Percentiles rank a stretch among this genome's conserved stretches.
These are phyloP conservation scores for Arctium lappa DNA, from an alignment of 129 eudicot genomes.

Conservation along the genomic window DNA sequence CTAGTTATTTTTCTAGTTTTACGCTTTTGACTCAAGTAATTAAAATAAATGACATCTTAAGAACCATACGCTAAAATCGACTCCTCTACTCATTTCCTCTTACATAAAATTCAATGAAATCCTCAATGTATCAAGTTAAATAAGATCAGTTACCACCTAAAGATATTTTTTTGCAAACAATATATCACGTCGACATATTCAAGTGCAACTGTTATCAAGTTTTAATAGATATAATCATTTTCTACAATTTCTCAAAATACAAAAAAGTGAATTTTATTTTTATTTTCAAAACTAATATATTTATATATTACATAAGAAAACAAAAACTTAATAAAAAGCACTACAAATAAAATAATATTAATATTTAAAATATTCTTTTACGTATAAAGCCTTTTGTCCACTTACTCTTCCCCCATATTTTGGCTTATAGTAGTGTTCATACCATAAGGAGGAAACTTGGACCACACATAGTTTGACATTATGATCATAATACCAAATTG, in stretches of 20 bases:
- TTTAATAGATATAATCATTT: not conserved
- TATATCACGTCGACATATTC: not conserved
- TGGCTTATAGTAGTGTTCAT: constrained; percentile 20
- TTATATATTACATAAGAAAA: not conserved
- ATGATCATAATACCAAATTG: constrained; percentile 14
- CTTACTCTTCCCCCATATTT: not conserved
- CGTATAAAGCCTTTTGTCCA: not conserved
- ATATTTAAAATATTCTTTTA: not conserved
- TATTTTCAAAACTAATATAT: not conserved
- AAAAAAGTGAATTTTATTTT: not conserved
- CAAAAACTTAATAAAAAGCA: not conserved
- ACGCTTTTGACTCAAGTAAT: too few relatives aligned
- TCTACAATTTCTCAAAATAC: not conserved
- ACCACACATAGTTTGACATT: constrained; percentile 7
- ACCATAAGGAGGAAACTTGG: constrained; percentile 16
- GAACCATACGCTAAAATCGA: too few relatives aligned
- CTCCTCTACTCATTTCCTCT: too few relatives aligned
- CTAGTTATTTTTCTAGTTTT: too few relatives aligned
- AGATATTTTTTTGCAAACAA: not conserved
- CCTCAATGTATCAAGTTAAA: too few relatives aligned
- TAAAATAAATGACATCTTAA: too few relatives aligned
- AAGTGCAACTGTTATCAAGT: not conserved
- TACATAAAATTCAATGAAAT: too few relatives aligned
- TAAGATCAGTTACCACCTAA: too few relatives aligned
- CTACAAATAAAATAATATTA: not conserved